Base-by-base conservation (phyloP, 202 grass and related monocot genomes). In the Bolboschoenoplectus hybrid region DNA sequence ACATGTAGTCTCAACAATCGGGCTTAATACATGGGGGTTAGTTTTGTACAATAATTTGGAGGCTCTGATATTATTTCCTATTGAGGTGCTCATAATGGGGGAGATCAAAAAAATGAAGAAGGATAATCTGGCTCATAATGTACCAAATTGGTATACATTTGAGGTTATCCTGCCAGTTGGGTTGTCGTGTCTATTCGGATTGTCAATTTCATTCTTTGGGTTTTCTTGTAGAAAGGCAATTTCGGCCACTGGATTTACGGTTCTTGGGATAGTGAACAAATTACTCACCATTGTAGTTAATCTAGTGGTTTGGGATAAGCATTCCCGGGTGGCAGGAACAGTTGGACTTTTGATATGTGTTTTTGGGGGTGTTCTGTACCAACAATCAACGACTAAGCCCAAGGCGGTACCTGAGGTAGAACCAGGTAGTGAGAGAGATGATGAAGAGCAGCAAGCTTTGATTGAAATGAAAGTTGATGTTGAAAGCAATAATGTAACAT, bases 41-140 rank as follows among this genome's bases (percentile, higher is more conserved):
- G 87, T 89, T 56, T 80, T 89, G 49, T 89, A 89, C 87, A 85
- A 89, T 84, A 89, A 89, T 40, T 84, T 89, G 83, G 87, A 89
- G 67, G 87, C 87, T 62, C 83, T 89, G 53, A 68, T 89, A 82
- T 62, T 89, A 14, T 89, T 89, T 68, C 87, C 87, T n/a, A n/a
- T 89, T 5, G 87, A 89, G 82, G 66, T 89, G 57, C 75, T 85
- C 58, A 32, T 89, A 80, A 89, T 89, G 87, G 82, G 82, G 35
- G 87, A 89, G 83, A 60, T 80, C 26, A 64, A 81, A 14, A 85
- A 85, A 84, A 89, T 89, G 50, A 81, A 53, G 76, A 49, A 57
- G 41, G 83, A 85, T 47, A 81, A 16, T 41, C 36, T 78, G 50
- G 56, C 74, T 56, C 74, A 77, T 51, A 79, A 65, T 8, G 66